These are phyloP conservation scores for Hortiboletus flavorubellus DNA, from an alignment of 768 basidiomycete genomes.

Conservation along the genomic window DNA sequence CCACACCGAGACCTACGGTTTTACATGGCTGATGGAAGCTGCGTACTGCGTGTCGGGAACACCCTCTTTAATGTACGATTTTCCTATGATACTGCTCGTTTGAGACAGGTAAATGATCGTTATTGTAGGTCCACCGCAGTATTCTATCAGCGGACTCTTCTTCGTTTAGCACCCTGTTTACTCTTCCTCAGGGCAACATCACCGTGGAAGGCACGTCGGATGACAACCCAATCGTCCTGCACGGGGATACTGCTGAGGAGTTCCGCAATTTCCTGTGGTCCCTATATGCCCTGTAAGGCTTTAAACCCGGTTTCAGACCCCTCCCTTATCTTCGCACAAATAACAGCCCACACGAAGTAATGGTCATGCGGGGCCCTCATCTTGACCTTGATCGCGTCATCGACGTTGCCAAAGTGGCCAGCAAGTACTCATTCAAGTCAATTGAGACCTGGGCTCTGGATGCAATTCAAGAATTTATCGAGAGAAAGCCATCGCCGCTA, in stretches of 20 bases:
- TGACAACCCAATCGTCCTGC: conserved; percentile 58
- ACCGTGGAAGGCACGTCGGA: conserved; percentile 59
- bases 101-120: neutral
- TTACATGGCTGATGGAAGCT: conserved; percentile 69
- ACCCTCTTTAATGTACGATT: conserved; percentile 63
- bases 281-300: conserved; percentile 67
- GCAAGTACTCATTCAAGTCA: conserved; percentile 74
- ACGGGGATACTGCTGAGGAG: conserved; percentile 60
- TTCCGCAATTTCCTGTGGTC: conserved; percentile 75
- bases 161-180: conserved; percentile 64
- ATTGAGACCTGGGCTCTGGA: conserved; percentile 74
- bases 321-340: conserved; percentile 1
- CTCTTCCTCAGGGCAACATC: conserved; percentile 55
- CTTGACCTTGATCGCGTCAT: conserved; percentile 54
- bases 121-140: conserved; percentile 52
- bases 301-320: neutral
- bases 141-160: conserved; percentile 61
- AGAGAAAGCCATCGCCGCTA: conserved; percentile 53
- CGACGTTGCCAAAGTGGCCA: conserved; percentile 61
- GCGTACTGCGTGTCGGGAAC: conserved; percentile 58
- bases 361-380: conserved; percentile 41
- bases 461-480: conserved; percentile 66
- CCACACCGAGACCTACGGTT: conserved; percentile 46
- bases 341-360: conserved; percentile 60
- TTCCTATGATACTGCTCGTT: neutral